Conservation (phyloP, 2,329 filamentous ascomycete species). For the Diaporthe amygdali region DNA sequence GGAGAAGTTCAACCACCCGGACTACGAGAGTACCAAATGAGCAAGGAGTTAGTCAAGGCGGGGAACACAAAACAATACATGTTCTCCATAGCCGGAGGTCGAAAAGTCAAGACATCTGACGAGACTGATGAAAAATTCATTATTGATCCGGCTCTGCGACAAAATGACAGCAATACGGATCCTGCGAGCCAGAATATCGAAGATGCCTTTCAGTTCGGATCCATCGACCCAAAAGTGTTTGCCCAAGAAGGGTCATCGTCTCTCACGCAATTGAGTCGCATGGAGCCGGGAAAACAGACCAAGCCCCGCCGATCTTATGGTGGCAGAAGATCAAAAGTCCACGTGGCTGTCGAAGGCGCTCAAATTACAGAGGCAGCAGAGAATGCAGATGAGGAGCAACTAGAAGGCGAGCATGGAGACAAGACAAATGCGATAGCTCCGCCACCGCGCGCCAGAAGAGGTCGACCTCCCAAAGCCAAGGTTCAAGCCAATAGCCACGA, state of each 20-base stretch:
- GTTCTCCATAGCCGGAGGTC: constrained; percentile 35
- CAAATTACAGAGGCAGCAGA: neutral
- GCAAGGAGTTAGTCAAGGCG: constrained; percentile 40
- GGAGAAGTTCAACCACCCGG: constrained; percentile 44
- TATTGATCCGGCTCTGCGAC: constrained; percentile 20
- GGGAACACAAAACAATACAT: constrained; percentile 49
- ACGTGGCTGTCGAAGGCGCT: no score
- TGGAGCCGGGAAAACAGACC: neutral
- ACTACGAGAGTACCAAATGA: constrained; percentile 44
- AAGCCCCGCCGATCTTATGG: neutral
- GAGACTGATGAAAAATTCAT: neutral
- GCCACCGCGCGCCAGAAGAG: neutral
- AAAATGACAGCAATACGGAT: neutral
- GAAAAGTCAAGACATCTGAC: neutral
- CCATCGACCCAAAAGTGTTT: constrained; percentile 12
- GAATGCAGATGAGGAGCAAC: neutral
- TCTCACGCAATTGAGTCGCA: constrained; percentile 10
- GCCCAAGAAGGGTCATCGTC: neutral
- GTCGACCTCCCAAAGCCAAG: constrained; percentile 1
- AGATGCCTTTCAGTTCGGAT: constrained; percentile 7
- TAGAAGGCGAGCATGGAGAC: neutral
- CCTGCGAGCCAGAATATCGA: neutral
- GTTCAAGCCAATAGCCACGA: neutral
- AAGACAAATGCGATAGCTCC: neutral
- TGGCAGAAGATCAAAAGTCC: neutral